Percentiles rank a stretch among this genome's conserved stretches.
These are phyloP conservation scores for Anthracocystis panici-leucophaei DNA, from an alignment of 1,284 basidiomycete species.

Conservation along the genomic window DNA sequence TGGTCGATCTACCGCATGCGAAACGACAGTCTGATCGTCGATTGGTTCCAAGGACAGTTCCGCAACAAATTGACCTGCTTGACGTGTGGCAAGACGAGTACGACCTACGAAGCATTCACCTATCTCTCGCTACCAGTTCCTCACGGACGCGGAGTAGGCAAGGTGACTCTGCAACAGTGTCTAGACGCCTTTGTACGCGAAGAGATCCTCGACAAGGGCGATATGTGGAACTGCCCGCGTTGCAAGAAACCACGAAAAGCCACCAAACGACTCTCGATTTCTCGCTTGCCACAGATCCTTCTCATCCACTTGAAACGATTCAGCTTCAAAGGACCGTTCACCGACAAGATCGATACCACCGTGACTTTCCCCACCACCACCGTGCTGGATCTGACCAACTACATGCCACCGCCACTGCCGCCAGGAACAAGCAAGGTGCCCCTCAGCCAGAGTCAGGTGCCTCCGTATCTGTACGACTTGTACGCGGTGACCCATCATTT, in stretches of 20 bases:
- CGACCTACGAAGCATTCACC: conserved; percentile 83
- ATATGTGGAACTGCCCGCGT: conserved; percentile 89
- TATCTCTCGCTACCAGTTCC: conserved; percentile 67
- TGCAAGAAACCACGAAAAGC: conserved; percentile 88
- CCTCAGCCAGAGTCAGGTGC: conserved; percentile 55
- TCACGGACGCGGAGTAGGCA: conserved; percentile 74
- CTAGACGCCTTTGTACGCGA: conserved; percentile 90
- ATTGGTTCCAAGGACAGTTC: conserved; percentile 66
- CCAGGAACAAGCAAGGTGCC: conserved; percentile 41
- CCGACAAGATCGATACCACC: conserved; percentile 78
- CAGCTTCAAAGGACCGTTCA: conserved; percentile 89
- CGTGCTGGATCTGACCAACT: conserved; percentile 86
- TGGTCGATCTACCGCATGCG: conserved; percentile 64
- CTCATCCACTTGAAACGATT: conserved; percentile 97
- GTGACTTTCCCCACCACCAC: conserved; percentile 78
- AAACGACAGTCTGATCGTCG: conserved; percentile 62
- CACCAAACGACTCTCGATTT: conserved; percentile 84
- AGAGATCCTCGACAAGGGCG: conserved; percentile 90
- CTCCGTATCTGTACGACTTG: conserved; percentile 71
- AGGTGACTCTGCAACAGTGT: conserved; percentile 82
- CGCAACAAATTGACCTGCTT: conserved; percentile 67
- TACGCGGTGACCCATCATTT: conserved; percentile 71
- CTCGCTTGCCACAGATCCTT: conserved; percentile 89
- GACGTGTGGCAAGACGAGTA: conserved; percentile 79
- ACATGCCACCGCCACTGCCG: conserved; percentile 78